Percentiles rank a stretch among this genome's conserved stretches.
Evolutionary conservation across 768 basidiomycete species (phyloP).

Genomic region (Myochromella boudieri): DNA sequence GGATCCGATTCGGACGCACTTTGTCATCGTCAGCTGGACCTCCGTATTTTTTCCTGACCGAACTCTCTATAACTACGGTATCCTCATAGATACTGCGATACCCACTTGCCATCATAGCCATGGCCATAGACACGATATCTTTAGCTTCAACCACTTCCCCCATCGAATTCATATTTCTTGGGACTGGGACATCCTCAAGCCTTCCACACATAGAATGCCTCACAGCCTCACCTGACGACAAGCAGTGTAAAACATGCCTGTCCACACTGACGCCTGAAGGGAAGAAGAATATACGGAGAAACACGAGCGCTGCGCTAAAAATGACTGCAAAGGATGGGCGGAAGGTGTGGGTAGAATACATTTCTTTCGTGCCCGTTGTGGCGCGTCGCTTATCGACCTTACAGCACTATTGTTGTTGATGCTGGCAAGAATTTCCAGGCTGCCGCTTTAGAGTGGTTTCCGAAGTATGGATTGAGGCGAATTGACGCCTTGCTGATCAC

Average conservation of each 20-base stretch:
- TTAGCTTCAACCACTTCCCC: conserved; percentile 4
- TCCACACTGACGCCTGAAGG: conserved; percentile 69
- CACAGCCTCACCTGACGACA: conserved; percentile 56
- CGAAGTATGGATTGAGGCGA: conserved; percentile 66
- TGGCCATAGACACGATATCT: conserved; percentile 8
- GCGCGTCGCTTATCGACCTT: background rate
- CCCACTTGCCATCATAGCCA: too few species aligned
- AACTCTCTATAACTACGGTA: too few species aligned
- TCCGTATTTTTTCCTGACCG: too few species aligned
- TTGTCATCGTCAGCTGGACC: too few species aligned
- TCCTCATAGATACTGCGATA: too few species aligned
- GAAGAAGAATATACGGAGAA: conserved; percentile 81
- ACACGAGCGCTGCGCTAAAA: conserved; percentile 73
- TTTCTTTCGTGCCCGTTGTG: background rate
- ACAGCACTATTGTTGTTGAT: conserved; percentile 78
- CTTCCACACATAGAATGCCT: conserved; percentile 73
- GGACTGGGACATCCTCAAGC: conserved; percentile 79
- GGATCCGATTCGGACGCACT: too few species aligned
- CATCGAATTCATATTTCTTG: conserved; percentile 76
- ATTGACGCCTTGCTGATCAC: conserved; percentile 70
- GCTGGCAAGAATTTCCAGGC: conserved; percentile 82
- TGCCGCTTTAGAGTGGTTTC: conserved; percentile 48
- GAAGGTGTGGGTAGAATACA: conserved; percentile 47
- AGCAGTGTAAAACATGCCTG: conserved; percentile 61
- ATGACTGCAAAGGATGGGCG: conserved; percentile 39